A percentile compares a stretch with the other conserved stretches of the same genome.
These are phyloP conservation scores for Fusarium irregulare DNA, from an alignment of 2,329 filamentous ascomycete genomes.

Conservation along the genomic window DNA sequence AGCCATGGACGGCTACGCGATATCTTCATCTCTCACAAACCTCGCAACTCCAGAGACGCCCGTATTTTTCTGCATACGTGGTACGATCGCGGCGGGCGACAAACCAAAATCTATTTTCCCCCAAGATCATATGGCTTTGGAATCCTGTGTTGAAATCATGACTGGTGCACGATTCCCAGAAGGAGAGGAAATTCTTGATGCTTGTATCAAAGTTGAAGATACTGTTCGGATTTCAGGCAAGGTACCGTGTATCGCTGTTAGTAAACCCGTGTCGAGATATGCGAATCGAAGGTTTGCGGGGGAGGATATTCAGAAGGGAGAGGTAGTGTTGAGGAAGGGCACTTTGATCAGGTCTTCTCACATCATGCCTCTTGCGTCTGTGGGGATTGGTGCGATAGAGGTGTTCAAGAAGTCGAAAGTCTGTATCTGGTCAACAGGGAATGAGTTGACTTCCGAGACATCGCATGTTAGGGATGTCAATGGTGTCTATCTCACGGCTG, in stretches of 20 bases:
- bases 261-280: neutral
- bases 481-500: neutral
- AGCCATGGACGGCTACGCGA: neutral
- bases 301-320: neutral
- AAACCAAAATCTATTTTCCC: neutral
- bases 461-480: neutral
- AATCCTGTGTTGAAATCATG: neutral
- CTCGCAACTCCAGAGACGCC: neutral
- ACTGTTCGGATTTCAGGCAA: neutral
- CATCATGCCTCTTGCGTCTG: neutral
- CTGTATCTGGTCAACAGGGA: neutral
- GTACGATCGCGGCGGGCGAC: neutral
- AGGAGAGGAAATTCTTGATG: neutral
- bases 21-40: neutral
- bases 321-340: neutral
- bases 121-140: fast-evolving
- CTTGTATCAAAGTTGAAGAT: neutral
- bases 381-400: fast-evolving
- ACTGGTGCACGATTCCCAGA: neutral
- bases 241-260: fast-evolving
- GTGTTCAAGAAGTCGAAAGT: neutral
- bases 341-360: neutral
- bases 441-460: neutral
- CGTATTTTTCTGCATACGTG: neutral
- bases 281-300: neutral